Evolutionary conservation across 192 early-diverging fungal genomes (phyloP).

Genomic region (Coemansia sp.): DNA sequence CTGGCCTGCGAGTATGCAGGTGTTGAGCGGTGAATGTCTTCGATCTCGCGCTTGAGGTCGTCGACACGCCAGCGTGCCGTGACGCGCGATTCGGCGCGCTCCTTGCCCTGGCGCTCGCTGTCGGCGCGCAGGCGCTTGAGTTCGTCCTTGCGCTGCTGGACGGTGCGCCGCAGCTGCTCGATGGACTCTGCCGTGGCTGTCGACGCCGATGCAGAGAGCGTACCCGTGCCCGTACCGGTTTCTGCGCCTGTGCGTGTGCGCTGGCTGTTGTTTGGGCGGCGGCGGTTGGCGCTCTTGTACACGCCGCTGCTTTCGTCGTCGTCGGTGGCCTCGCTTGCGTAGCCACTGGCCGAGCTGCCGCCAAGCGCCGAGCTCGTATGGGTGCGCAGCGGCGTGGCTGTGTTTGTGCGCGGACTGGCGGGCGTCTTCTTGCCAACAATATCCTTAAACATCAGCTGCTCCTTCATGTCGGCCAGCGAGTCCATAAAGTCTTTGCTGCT

Average conservation of each 20-base stretch:
- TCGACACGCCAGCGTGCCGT: constrained; percentile 39
- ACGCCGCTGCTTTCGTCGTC: too few species aligned
- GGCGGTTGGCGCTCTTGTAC: constrained; percentile 39
- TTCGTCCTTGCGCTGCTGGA: constrained; percentile 27
- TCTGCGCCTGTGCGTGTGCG: too few species aligned
- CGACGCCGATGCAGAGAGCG: neutral
- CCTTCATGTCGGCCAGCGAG: constrained; percentile 47
- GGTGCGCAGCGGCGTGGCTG: neutral
- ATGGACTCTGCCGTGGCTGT: constrained; percentile 18
- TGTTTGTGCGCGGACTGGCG: neutral
- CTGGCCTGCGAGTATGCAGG: neutral
- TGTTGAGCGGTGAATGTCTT: constrained; percentile 31
- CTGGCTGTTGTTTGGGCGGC: constrained; percentile 9
- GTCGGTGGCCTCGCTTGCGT: constrained; percentile 14
- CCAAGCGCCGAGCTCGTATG: neutral
- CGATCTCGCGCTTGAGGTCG: constrained; percentile 46
- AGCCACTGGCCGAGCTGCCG: neutral
- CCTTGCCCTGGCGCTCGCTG: constrained; percentile 9
- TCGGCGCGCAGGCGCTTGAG: constrained; percentile 1
- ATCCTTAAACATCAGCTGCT: constrained; percentile 43
- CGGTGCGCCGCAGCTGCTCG: constrained; percentile 26
- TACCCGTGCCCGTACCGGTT: constrained; percentile 3
- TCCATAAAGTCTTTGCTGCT: constrained; percentile 78
- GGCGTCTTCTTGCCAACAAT: neutral
- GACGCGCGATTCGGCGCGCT: constrained; percentile 35